These are phyloP conservation scores for Lavandula angustifolia DNA, from an alignment of 257 asterid species.

Conservation along the genomic window DNA sequence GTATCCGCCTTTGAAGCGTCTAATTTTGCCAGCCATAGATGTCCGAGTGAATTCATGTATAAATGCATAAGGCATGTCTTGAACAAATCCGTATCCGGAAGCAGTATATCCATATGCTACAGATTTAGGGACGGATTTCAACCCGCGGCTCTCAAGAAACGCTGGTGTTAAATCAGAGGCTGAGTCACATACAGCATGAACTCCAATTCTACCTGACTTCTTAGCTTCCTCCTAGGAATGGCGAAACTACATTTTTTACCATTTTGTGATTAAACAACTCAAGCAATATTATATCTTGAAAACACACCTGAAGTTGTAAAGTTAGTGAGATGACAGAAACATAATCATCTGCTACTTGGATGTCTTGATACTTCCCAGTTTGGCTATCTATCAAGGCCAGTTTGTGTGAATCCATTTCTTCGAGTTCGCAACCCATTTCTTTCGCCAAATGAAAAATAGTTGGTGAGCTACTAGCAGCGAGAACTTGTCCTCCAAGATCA, in stretches of 20 bases:
- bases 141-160: conserved; percentile 61
- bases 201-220: conserved; percentile 64
- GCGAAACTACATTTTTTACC: neutral
- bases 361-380: conserved; percentile 71
- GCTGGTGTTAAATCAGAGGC: conserved; percentile 67
- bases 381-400: conserved; percentile 64
- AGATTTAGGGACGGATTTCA: conserved; percentile 68
- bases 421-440: conserved; percentile 66
- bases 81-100: conserved; percentile 83
- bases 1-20: conserved; percentile 80
- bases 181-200: conserved; percentile 56
- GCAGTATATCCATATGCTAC: conserved; percentile 84
- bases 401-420: conserved; percentile 72
- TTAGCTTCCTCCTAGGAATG: conserved; percentile 67
- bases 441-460: conserved; percentile 68
- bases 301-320: conserved; percentile 73
- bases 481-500: conserved; percentile 93
- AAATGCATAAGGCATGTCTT: conserved; percentile 82
- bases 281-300: no score
- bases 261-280: no score
- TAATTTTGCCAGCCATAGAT: conserved; percentile 85
- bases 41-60: conserved; percentile 78
- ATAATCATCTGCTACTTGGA: conserved; percentile 77
- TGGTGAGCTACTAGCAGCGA: conserved; percentile 90
- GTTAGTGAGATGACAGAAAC: conserved; percentile 70